A percentile compares a stretch with the other conserved stretches of the same genome.
Evolutionary conservation across 164 flowering plant genomes (phyloP).

Genomic region (Platanus orientalis): DNA sequence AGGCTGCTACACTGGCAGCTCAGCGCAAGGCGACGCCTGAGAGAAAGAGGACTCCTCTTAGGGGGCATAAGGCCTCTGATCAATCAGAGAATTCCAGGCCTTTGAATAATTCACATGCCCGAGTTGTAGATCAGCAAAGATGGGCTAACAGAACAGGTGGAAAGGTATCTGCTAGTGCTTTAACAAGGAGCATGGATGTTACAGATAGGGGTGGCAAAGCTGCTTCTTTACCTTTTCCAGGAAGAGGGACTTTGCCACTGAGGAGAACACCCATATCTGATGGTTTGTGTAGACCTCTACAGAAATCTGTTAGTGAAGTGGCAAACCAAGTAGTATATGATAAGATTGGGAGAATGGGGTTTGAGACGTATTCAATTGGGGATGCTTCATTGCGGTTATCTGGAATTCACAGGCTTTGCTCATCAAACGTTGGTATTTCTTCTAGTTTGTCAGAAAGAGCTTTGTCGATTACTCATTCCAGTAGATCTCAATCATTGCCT

Average conservation of each 20-base stretch:
- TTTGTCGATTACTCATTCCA: constrained; percentile 20
- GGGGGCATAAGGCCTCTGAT: constrained; percentile 62
- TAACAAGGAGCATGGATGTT: constrained; percentile 52
- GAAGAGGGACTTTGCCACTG: constrained; percentile 42
- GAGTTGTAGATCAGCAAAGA: constrained; percentile 70
- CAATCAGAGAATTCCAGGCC: constrained; percentile 88
- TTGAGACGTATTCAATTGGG: constrained; percentile 30
- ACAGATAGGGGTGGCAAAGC: constrained; percentile 32
- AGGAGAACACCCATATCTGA: constrained; percentile 41
- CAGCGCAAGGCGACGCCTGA: constrained; percentile 65
- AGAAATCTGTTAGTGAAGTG: constrained; percentile 47
- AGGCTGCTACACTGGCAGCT: constrained; percentile 31
- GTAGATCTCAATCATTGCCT: constrained; percentile 51
- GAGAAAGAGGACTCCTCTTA: constrained; percentile 81
- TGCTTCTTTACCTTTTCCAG: constrained; percentile 29
- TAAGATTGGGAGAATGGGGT: constrained; percentile 27
- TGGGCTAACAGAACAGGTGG: constrained; percentile 78
- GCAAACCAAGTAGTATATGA: constrained; percentile 24
- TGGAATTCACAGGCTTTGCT: constrained; percentile 21
- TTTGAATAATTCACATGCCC: constrained; percentile 46
- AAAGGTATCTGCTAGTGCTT: constrained; percentile 37
- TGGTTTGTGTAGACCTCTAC: constrained; percentile 34
- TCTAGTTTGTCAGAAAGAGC: constrained; percentile 38
- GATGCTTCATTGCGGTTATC: constrained; percentile 19
- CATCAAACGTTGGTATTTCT: constrained; percentile 11